Percentiles rank a stretch among this genome's conserved stretches.
These are phyloP conservation scores for Rhizopogon roseolus DNA, from an alignment of 768 basidiomycete genomes.

Conservation along the genomic window DNA sequence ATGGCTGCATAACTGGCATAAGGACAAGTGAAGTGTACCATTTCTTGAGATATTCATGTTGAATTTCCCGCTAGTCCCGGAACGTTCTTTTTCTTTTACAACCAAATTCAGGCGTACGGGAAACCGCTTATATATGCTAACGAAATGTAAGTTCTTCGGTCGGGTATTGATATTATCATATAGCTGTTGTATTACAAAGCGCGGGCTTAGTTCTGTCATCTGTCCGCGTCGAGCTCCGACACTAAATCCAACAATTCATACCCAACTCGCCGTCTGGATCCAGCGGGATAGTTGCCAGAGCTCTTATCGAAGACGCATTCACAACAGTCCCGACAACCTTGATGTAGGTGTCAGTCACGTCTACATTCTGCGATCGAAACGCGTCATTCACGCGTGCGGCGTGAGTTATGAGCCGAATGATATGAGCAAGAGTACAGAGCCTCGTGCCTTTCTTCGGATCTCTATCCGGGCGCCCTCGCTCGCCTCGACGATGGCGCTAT, in stretches of 20 bases:
- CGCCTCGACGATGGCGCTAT: conserved; percentile 53
- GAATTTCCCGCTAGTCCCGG: too few relatives aligned
- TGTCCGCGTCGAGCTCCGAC: too few relatives aligned
- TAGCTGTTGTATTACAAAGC: too few relatives aligned
- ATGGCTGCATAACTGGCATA: conserved; percentile 36
- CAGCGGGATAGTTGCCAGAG: conserved; percentile 47
- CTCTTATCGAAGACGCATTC: conserved; percentile 52
- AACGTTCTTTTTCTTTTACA: too few relatives aligned
- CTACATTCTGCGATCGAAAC: conserved; percentile 31
- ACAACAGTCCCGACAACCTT: conserved; percentile 65
- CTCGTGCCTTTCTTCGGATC: conserved; percentile 37
- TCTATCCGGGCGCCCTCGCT: conserved; percentile 63
- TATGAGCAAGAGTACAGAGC: conserved; percentile 1
- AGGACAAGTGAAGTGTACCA: not conserved
- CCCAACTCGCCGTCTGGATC: conserved; percentile 53
- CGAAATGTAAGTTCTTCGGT: too few relatives aligned
- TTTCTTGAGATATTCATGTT: conserved; percentile 28
- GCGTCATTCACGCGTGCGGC: too few relatives aligned
- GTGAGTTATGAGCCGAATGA: not conserved
- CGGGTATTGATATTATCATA: too few relatives aligned
- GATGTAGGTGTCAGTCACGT: conserved; percentile 48
- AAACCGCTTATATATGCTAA: too few relatives aligned
- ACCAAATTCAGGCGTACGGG: too few relatives aligned
- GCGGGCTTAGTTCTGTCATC: too few relatives aligned
- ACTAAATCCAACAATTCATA: too few relatives aligned